phyloP scores from a whole-genome alignment of 2,329 filamentous ascomycete species.

The Diaporthe humulicola region DNA sequence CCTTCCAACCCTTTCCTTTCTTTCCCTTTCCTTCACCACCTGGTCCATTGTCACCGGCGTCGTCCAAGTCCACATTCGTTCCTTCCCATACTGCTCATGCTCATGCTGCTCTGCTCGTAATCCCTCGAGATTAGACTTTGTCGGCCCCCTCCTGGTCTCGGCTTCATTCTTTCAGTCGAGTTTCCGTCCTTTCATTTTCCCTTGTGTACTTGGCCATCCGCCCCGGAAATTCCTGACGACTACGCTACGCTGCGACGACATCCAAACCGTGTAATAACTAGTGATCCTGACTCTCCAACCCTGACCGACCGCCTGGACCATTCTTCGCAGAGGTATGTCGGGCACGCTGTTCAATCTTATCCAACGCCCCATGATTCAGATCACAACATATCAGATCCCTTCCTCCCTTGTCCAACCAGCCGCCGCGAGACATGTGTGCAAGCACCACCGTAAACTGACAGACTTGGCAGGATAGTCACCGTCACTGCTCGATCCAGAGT shows the following conservation, averaged over 20 bases:
- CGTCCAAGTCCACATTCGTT: slow-evolving; percentile 49
- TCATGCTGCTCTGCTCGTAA: slow-evolving; percentile 27
- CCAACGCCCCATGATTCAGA: slow-evolving; percentile 22
- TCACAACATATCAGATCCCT: no score
- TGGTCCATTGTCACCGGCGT: slow-evolving; percentile 50
- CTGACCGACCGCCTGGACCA: slow-evolving; percentile 33
- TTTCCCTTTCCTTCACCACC: slow-evolving; percentile 39
- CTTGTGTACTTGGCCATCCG: slow-evolving; percentile 43
- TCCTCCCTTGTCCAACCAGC: slow-evolving; percentile 27
- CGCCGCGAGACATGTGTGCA: slow-evolving; percentile 28
- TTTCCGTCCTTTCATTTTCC: slow-evolving; percentile 59
- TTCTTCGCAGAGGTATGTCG: slow-evolving; percentile 38
- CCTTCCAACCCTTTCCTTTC: slow-evolving; percentile 26
- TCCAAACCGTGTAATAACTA: slow-evolving; percentile 36
- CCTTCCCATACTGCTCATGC: slow-evolving; percentile 53
- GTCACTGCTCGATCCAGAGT: slow-evolving; percentile 30
- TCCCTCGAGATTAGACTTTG: slow-evolving; percentile 23
- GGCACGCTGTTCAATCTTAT: not conserved
- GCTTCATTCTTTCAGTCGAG: slow-evolving; percentile 63
- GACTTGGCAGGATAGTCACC: slow-evolving; percentile 28
- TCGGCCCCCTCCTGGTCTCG: slow-evolving; percentile 49
- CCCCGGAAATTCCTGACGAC: slow-evolving; percentile 31
- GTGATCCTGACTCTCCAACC: slow-evolving; percentile 28
- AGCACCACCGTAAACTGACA: slow-evolving; percentile 31
- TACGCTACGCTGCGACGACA: slow-evolving; percentile 31